Percentiles rank a stretch among this genome's conserved stretches.
These are phyloP conservation scores for Aureoboletus auriporus DNA, from an alignment of 768 basidiomycete genomes.

Conservation along the genomic window DNA sequence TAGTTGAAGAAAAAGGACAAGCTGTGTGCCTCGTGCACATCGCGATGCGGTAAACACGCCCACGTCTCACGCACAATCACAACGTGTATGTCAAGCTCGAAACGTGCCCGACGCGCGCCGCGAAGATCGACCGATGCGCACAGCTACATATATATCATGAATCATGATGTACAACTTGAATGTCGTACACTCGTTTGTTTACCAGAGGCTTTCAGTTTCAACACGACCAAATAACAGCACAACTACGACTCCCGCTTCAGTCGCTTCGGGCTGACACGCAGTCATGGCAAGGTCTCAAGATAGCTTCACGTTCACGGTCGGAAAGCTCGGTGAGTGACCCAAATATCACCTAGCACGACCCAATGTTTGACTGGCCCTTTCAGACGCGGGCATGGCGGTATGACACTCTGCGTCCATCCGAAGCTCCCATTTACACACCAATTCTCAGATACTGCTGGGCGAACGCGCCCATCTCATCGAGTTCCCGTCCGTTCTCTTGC, in stretches of 20 bases:
- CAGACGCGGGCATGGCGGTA: constrained; percentile 95
- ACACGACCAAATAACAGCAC: constrained; percentile 21
- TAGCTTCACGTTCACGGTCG: constrained; percentile 88
- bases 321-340: constrained; percentile 76
- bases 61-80: no score
- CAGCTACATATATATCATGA: no score
- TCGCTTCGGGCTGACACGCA: no score
- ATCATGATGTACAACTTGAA: no score
- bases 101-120: no score
- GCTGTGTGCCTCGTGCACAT: constrained; percentile 15
- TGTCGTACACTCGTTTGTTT: no score
- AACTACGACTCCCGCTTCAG: constrained; percentile 7
- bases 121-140: no score
- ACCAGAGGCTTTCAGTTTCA: constrained; percentile 19
- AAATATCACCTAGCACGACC: no score
- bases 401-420: constrained; percentile 11
- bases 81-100: no score
- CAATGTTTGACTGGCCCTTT: not conserved
- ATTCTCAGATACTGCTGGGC: constrained; percentile 76
- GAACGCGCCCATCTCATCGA: constrained; percentile 96
- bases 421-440: constrained; percentile 1
- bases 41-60: constrained; percentile 18
- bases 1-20: constrained; percentile 8
- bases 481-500: constrained; percentile 93
- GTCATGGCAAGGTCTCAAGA: constrained; percentile 44